Evolutionary conservation across 768 basidiomycete genomes (phyloP), one percentile per base, ranked within the genome.

Genomic region (Hygrocybe punicea): DNA sequence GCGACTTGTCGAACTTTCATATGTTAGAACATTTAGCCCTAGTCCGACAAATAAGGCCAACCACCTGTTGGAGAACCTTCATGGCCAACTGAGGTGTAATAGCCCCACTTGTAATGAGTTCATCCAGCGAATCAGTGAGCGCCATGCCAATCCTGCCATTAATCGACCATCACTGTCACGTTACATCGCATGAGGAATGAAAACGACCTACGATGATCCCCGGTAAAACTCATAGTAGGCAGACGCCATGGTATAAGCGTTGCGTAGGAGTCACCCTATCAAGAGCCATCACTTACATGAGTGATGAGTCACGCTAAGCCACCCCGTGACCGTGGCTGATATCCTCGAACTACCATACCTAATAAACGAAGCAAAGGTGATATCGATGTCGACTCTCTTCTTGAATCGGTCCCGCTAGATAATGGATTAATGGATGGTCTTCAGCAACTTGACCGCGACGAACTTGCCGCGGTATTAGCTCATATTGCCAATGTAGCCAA

Each of bases 21-120:
- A 46, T 25, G 39, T 52, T 37, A 48, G 44, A 35, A 53, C 44
- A 29, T 21, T 21, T 51, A 19, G 11, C 24, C 37, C 10, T 19
- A 37, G 42, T 21, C 46, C 23, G 23, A 51, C 33, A 53, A 42
- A 53, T 39, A 39, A 51, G 53, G 47, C 8, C 51, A 34, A 24
- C 60, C 63, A 97, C 96, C 91, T 98, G 96, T 68, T 90, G 88
- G 57, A 98, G 74, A n/a, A 97, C 93, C 73, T 96, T 92, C 88
- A 98, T 93, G n/a, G 96, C 97, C 63, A 98, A 73, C 75, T 98
- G 96, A 11, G 96, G 96, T 17, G 94, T 96, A 66, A 99, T 99
- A 50, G 91, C 86, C 2, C 96, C 96, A 67, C 89, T 90, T 46
- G 94, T 96, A 65, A 99, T 98, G 62, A 99, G 84, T 75, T 98